Percentiles rank a stretch among this genome's conserved stretches.
Evolutionary conservation across 1,139 yeast genomes (phyloP).

Genomic region (Geotrichum histeridarum): DNA sequence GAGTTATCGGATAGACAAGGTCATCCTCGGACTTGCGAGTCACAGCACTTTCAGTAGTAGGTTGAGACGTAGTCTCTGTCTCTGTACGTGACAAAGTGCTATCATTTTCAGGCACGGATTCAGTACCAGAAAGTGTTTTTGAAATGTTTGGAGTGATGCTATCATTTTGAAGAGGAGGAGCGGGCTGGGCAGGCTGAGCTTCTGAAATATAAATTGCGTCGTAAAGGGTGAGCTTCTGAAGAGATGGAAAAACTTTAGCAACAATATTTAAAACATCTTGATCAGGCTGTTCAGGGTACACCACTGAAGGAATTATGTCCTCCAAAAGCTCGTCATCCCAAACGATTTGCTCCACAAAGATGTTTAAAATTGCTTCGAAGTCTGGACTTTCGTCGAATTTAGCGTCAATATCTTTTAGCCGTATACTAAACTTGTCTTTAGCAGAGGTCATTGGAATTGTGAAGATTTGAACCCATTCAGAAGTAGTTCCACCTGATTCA

Average conservation of each 20-base stretch:
- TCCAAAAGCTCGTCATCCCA: conserved; percentile 41
- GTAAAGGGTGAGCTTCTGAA: conserved; percentile 8
- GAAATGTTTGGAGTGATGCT: not conserved
- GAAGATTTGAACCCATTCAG: conserved; percentile 22
- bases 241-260: conserved; percentile 10
- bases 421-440: conserved; percentile 3
- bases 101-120: not conserved
- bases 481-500: conserved; percentile 7
- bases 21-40: conserved; percentile 9
- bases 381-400: conserved; percentile 24
- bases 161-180: not conserved
- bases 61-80: conserved; percentile 3
- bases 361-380: conserved; percentile 29
- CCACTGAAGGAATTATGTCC: conserved; percentile 24
- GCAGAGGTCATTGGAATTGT: conserved; percentile 1
- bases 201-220: conserved; percentile 13
- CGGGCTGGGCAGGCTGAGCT: not conserved
- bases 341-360: conserved; percentile 42
- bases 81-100: not conserved
- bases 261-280: conserved; percentile 6
- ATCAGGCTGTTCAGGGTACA: conserved; percentile 13
- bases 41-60: conserved; percentile 17
- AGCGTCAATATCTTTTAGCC: conserved; percentile 26
- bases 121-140: not conserved
- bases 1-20: conserved; percentile 6